Percentiles rank a stretch among this genome's conserved stretches.
Conservation (phyloP, 352 stramenopile genomes). For the Globisporangium mamillatum region DNA sequence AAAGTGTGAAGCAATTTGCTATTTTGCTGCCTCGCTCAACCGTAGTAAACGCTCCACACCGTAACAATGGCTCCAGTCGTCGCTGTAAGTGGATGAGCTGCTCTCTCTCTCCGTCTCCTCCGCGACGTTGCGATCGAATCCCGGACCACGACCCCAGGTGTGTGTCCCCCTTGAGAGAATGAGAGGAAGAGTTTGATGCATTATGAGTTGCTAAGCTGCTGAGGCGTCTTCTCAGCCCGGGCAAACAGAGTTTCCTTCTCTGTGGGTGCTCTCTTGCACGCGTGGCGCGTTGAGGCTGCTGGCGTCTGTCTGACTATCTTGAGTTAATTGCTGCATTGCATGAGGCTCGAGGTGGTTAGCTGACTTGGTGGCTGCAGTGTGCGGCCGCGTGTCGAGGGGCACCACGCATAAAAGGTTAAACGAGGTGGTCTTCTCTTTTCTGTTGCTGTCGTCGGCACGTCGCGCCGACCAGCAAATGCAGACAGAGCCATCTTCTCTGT, state of each 20-base stretch:
- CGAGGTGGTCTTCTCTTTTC: constrained; percentile 14
- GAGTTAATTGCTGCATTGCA: background rate
- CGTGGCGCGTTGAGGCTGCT: background rate
- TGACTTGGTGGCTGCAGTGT: background rate
- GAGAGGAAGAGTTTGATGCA: constrained; percentile 8
- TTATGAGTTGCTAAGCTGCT: constrained; percentile 85
- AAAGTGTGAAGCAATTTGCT: constrained; percentile 18
- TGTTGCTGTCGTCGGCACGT: background rate
- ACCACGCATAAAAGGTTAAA: constrained; percentile 48
- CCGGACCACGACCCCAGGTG: constrained; percentile 6
- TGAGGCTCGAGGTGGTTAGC: background rate
- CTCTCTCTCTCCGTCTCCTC: background rate
- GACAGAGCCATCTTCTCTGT: constrained; percentile 44
- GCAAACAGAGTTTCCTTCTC: constrained; percentile 90
- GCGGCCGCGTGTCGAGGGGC: constrained; percentile 7
- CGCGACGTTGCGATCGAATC: constrained; percentile 1
- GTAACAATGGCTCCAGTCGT: constrained; percentile 48
- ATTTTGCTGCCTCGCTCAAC: constrained; percentile 29
- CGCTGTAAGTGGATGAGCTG: constrained; percentile 34
- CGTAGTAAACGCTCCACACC: constrained; percentile 26
- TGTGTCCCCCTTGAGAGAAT: constrained; percentile 1
- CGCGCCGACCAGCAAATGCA: constrained; percentile 8
- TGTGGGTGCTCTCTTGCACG: constrained; percentile 40
- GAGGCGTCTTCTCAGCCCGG: constrained; percentile 82
- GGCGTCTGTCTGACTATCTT: background rate